These are phyloP conservation scores for Kwoniella sp. DNA, from an alignment of 768 basidiomycete genomes.

Conservation along the genomic window DNA sequence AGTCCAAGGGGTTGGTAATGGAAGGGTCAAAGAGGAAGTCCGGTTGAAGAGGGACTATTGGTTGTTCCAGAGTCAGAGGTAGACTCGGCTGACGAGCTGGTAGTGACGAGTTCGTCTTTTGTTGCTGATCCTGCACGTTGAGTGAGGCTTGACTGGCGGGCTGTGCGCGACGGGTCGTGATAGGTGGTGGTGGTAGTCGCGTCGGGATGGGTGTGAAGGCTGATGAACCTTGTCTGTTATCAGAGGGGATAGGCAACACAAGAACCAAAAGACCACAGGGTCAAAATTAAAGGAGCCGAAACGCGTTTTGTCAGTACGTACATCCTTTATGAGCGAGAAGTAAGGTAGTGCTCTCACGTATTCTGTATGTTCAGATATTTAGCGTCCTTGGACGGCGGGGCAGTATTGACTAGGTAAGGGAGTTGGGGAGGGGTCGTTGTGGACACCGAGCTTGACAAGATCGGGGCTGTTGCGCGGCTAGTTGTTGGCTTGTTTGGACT, in stretches of 20 bases:
- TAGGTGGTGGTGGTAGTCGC: conserved; percentile 24
- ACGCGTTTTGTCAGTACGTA: conserved; percentile 10
- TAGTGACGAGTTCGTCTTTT: conserved; percentile 14
- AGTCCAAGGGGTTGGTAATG: conserved; percentile 8
- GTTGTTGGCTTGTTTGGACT: conserved; percentile 9
- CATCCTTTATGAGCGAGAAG: conserved; percentile 9
- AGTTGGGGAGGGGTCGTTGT: conserved; percentile 29
- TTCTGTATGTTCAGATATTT: conserved; percentile 16
- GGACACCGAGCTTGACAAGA: conserved; percentile 34
- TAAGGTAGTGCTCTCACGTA: conserved; percentile 19
- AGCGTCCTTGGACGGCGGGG: conserved; percentile 25
- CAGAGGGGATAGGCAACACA: neutral
- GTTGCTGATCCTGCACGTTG: conserved; percentile 21
- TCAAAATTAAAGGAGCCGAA: conserved; percentile 4
- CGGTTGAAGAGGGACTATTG: conserved; percentile 13
- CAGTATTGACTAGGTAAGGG: conserved; percentile 29
- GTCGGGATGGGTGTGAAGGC: conserved; percentile 23
- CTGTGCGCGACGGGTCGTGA: conserved; percentile 14
- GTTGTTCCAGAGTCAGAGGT: conserved; percentile 15
- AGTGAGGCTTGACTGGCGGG: conserved; percentile 13
- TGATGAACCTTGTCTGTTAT: conserved; percentile 14
- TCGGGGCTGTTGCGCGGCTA: conserved; percentile 18
- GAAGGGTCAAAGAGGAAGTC: conserved; percentile 2
- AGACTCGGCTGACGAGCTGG: conserved; percentile 23
- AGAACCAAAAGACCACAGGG: neutral